phyloP scores from a whole-genome alignment of 2,329 filamentous ascomycete genomes.

The Aspergillus hiratsukae region DNA sequence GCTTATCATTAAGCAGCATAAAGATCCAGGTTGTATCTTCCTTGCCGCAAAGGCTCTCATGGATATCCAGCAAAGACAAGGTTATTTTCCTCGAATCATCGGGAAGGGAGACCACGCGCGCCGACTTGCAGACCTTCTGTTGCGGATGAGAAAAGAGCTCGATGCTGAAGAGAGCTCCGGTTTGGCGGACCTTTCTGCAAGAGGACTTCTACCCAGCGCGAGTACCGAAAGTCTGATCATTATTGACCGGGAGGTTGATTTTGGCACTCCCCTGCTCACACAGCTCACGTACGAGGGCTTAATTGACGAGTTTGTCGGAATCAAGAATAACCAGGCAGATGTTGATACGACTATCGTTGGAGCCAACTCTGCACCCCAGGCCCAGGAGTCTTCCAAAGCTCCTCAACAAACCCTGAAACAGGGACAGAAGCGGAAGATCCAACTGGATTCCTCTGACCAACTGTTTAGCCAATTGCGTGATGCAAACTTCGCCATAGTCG shows the following conservation, averaged over 20 bases:
- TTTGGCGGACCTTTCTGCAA: slow-evolving; percentile 49
- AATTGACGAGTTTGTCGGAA: slow-evolving; percentile 88
- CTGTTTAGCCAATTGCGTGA: slow-evolving; percentile 84
- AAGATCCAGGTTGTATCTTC: slow-evolving; percentile 87
- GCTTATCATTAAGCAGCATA: slow-evolving; percentile 49
- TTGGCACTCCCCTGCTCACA: slow-evolving; percentile 84
- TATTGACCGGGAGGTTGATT: slow-evolving; percentile 92
- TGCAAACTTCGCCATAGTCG: slow-evolving; percentile 92
- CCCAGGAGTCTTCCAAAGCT: slow-evolving; percentile 52
- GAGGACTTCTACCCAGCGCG: slow-evolving; percentile 76
- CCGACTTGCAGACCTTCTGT: slow-evolving; percentile 76
- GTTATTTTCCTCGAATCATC: slow-evolving; percentile 88
- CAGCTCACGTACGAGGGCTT: slow-evolving; percentile 96
- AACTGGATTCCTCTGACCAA: slow-evolving; percentile 82
- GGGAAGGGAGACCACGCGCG: slow-evolving; percentile 96
- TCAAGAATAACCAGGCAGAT: slow-evolving; percentile 88
- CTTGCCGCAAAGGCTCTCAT: slow-evolving; percentile 87
- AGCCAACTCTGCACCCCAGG: slow-evolving; percentile 52
- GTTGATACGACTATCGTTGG: slow-evolving; percentile 88
- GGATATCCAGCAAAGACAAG: slow-evolving; percentile 86
- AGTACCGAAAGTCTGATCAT: slow-evolving; percentile 88
- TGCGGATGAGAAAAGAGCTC: slow-evolving; percentile 87
- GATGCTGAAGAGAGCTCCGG: slow-evolving; percentile 71
- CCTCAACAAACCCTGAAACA: slow-evolving; percentile 48
- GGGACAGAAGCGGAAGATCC: slow-evolving; percentile 79